Percentiles rank a stretch among this genome's conserved stretches.
Conservation (phyloP, 805 yeast species). For the Lipomyces lipofer region DNA sequence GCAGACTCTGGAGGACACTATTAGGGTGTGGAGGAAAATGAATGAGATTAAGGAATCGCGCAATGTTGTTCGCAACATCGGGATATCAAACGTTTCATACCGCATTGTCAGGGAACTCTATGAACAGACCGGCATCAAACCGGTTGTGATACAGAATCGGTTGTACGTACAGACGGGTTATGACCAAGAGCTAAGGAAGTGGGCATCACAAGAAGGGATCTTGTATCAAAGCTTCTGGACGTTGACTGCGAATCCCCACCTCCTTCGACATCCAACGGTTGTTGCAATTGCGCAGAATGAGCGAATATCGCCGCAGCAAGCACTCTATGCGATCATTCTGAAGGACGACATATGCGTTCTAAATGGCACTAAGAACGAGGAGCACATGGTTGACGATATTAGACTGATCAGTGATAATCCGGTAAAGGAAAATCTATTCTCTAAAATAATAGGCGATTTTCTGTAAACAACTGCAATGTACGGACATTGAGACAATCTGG, state of each 20-base stretch:
- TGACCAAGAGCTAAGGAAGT: slow-evolving; percentile 6
- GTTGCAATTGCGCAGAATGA: neutral
- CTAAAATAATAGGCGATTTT: too few species aligned
- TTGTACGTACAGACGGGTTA: slow-evolving; percentile 2
- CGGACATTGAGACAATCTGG: too few species aligned
- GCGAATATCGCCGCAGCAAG: neutral
- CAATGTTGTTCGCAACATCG: slow-evolving; percentile 3
- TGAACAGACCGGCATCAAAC: slow-evolving; percentile 7
- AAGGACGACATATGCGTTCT: slow-evolving; percentile 9
- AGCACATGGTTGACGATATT: slow-evolving; percentile 8
- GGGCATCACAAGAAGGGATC: slow-evolving; percentile 2
- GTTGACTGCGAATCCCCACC: slow-evolving; percentile 5
- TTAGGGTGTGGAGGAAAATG: slow-evolving; percentile 9
- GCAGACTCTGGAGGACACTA: slow-evolving; percentile 4
- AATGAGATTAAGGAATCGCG: neutral
- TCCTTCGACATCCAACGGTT: neutral
- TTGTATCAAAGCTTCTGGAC: slow-evolving; percentile 19
- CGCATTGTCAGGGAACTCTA: neutral
- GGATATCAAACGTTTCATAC: slow-evolving; percentile 7
- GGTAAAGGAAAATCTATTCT: neutral
- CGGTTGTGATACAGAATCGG: slow-evolving; percentile 8
- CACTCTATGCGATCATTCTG: slow-evolving; percentile 6
- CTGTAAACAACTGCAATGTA: too few species aligned
- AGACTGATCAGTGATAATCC: neutral
- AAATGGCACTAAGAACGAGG: slow-evolving; percentile 13